These are phyloP conservation scores for Chlorophyllum brunneum DNA, from an alignment of 768 basidiomycete genomes.

Conservation along the genomic window DNA sequence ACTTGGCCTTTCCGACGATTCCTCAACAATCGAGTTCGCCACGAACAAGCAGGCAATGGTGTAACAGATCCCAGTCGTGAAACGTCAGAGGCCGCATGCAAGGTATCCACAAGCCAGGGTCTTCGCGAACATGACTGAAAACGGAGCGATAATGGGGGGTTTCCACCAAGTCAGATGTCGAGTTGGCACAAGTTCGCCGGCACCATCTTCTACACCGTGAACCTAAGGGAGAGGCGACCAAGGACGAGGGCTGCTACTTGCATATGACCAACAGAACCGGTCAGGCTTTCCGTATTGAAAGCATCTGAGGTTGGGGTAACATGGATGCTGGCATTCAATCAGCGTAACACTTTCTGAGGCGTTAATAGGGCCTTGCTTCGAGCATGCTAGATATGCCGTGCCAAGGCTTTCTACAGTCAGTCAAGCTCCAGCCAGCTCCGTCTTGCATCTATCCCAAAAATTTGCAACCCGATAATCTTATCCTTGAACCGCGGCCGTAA, in stretches of 20 bases:
- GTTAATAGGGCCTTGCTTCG: conserved; percentile 4
- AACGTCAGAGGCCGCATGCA: background rate
- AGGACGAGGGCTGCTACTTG: conserved; percentile 4
- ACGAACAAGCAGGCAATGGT: background rate
- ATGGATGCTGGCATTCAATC: background rate
- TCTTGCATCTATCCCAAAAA: background rate
- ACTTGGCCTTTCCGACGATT: background rate
- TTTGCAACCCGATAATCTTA: background rate
- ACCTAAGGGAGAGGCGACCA: conserved; percentile 1
- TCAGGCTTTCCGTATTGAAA: conserved; percentile 11
- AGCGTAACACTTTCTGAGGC: background rate
- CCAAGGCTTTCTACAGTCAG: conserved; percentile 8
- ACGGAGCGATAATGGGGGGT: background rate
- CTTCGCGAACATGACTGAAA: conserved; percentile 9
- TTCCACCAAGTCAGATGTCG: conserved; percentile 6
- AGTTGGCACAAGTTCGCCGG: background rate
- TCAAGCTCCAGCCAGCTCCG: background rate
- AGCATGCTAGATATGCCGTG: conserved; percentile 3
- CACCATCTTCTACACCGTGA: conserved; percentile 5
- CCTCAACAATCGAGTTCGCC: background rate
- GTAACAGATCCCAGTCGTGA: background rate
- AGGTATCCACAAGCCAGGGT: background rate
- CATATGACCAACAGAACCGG: background rate
- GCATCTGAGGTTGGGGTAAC: conserved; percentile 12
- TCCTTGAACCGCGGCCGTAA: background rate